These are phyloP conservation scores for Pestalotiopsis sp. DNA, from an alignment of 2,329 filamentous ascomycete genomes.

Conservation along the genomic window DNA sequence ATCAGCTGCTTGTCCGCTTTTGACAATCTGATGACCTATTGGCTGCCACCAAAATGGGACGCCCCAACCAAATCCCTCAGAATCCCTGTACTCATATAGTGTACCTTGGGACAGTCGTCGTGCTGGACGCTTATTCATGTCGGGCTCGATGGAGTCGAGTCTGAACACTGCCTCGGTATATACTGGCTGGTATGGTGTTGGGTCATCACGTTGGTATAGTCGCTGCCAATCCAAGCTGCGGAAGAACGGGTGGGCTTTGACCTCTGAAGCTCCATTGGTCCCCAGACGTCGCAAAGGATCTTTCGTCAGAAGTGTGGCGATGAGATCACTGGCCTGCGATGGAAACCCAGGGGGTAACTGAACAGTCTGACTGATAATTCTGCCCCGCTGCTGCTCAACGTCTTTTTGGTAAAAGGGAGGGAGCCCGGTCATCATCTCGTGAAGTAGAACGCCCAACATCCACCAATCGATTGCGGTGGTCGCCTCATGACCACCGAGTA, in stretches of 20 bases:
- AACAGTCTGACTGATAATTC: conserved; percentile 93
- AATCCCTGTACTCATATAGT: background rate
- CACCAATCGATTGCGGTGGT: conserved; percentile 99
- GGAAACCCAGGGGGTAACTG: conserved; percentile 69
- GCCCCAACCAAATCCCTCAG: background rate
- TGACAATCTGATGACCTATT: background rate
- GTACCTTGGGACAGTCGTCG: background rate
- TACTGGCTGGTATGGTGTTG: background rate
- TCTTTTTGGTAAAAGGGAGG: conserved; percentile 99
- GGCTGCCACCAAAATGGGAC: background rate
- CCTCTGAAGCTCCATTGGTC: conserved; percentile 4
- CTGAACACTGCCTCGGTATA: background rate
- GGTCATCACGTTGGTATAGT: background rate
- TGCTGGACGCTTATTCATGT: background rate
- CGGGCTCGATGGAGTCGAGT: background rate
- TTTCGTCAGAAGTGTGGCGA: conserved; percentile 1
- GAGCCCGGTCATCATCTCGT: conserved; percentile 97
- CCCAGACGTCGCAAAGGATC: background rate
- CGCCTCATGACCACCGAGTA: conserved; percentile 91
- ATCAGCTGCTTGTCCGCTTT: background rate
- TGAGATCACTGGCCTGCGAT: background rate
- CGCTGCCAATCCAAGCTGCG: conserved; percentile 2
- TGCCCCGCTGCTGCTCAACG: conserved; percentile 99
- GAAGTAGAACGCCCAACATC: conserved; percentile 94
- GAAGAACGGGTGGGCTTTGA: conserved; percentile 10